Conservation (phyloP, 2,329 filamentous ascomycete genomes). For the Didymella segeticola region DNA sequence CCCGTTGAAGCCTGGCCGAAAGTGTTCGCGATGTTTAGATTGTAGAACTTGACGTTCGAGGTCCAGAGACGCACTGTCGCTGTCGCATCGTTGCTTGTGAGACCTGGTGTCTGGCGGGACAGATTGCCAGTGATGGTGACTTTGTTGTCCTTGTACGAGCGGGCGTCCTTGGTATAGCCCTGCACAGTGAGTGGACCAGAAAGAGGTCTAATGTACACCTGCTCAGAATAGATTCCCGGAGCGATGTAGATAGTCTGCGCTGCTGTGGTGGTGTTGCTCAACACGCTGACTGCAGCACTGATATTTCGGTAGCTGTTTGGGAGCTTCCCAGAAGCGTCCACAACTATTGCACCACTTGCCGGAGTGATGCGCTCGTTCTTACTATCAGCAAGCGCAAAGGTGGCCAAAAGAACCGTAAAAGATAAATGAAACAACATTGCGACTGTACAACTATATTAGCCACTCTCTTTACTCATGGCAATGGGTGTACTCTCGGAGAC, state of each 20-base stretch:
- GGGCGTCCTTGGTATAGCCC: conserved; percentile 62
- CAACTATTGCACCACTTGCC: conserved; percentile 22
- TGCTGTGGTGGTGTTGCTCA: conserved; percentile 18
- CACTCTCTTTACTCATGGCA: not conserved
- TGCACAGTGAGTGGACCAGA: conserved; percentile 60
- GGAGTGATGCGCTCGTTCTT: conserved; percentile 23
- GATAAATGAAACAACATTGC: conserved; percentile 3
- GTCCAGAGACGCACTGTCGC: conserved; percentile 55
- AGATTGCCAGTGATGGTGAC: conserved; percentile 59
- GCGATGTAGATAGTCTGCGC: conserved; percentile 62
- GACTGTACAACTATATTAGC: too few species aligned
- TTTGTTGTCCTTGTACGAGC: conserved; percentile 59
- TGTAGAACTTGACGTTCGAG: conserved; percentile 63
- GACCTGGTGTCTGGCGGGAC: conserved; percentile 38
- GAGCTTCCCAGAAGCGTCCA: conserved; percentile 24
- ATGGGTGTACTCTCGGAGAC: too few species aligned
- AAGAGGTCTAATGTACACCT: conserved; percentile 59
- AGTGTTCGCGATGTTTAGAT: conserved; percentile 61
- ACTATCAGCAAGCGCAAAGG: conserved; percentile 1
- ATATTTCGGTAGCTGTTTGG: conserved; percentile 23
- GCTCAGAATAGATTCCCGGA: conserved; percentile 63
- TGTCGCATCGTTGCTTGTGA: conserved; percentile 58
- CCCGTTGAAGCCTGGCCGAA: conserved; percentile 21
- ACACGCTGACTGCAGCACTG: conserved; percentile 22
- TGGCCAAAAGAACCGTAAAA: not conserved